Evolutionary conservation across 192 early-diverging fungal genomes (phyloP).

Genomic region (Coemansia javaensis): DNA sequence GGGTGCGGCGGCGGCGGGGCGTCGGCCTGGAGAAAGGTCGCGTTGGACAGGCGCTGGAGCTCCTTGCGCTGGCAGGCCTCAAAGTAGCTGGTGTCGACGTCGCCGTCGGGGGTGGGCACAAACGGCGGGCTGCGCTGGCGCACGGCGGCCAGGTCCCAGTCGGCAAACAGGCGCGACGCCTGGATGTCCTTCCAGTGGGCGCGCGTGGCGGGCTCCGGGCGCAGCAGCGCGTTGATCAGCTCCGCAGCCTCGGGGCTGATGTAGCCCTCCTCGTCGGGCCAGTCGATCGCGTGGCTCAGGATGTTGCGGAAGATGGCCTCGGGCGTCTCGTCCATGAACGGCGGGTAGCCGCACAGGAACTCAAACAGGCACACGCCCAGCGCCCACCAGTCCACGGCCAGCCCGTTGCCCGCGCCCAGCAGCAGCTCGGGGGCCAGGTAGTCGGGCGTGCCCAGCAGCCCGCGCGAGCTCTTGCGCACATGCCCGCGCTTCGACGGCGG

Average conservation of each 20-base stretch:
- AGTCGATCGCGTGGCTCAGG: conserved; percentile 61
- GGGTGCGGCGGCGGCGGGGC: neutral
- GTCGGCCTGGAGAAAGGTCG: conserved; percentile 50
- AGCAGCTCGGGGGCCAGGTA: conserved; percentile 92
- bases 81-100: conserved; percentile 90
- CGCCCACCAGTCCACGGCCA: conserved; percentile 95
- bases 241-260: conserved; percentile 63
- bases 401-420: conserved; percentile 76
- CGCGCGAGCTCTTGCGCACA: conserved; percentile 42
- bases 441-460: conserved; percentile 84
- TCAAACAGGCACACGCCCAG: conserved; percentile 90
- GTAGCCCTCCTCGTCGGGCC: conserved; percentile 51
- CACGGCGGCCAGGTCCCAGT: conserved; percentile 73
- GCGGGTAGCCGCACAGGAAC: conserved; percentile 82
- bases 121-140: conserved; percentile 77
- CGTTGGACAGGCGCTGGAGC: conserved; percentile 66
- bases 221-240: conserved; percentile 69
- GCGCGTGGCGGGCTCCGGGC: conserved; percentile 65
- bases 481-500: conserved; percentile 46
- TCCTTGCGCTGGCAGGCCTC: conserved; percentile 79
- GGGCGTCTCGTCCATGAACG: conserved; percentile 81
- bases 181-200: conserved; percentile 63
- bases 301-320: conserved; percentile 88
- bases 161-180: conserved; percentile 66
- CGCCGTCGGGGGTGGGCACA: conserved; percentile 73